Conservation (phyloP, 805 yeast genomes). For the Ogataea corticis region DNA sequence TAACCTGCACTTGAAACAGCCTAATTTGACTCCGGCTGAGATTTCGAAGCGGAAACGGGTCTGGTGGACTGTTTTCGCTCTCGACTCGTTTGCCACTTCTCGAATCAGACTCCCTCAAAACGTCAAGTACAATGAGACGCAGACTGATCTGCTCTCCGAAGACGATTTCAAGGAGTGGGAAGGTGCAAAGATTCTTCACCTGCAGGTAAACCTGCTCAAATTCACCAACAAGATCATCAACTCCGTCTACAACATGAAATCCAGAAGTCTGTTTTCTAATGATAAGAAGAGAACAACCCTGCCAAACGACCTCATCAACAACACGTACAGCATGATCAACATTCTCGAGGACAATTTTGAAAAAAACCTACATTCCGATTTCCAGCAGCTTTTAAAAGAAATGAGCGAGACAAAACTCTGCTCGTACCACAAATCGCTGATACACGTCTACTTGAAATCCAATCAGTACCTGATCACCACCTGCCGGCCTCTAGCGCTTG, state of each 20-base stretch:
- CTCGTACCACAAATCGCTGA: constrained; percentile 23
- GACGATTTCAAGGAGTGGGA: constrained; percentile 32
- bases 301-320: constrained; percentile 22
- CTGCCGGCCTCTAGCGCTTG: constrained; percentile 37
- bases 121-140: constrained; percentile 35
- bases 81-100: constrained; percentile 40
- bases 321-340: constrained; percentile 20
- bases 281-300: constrained; percentile 19
- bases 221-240: constrained; percentile 35
- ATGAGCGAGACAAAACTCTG: constrained; percentile 18
- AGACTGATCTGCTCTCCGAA: constrained; percentile 30
- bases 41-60: constrained; percentile 36
- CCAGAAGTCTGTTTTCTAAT: constrained; percentile 26
- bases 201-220: constrained; percentile 29
- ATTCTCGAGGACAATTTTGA: constrained; percentile 29
- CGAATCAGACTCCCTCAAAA: constrained; percentile 39
- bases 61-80: constrained; percentile 42
- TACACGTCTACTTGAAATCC: constrained; percentile 36
- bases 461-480: constrained; percentile 39
- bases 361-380: constrained; percentile 19
- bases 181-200: constrained; percentile 30
- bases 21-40: constrained; percentile 20
- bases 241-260: constrained; percentile 33
- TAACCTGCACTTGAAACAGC: constrained; percentile 34
- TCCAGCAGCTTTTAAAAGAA: constrained; percentile 22